Conservation (phyloP, 768 basidiomycete genomes). For the Xerocomus potaroensis region DNA sequence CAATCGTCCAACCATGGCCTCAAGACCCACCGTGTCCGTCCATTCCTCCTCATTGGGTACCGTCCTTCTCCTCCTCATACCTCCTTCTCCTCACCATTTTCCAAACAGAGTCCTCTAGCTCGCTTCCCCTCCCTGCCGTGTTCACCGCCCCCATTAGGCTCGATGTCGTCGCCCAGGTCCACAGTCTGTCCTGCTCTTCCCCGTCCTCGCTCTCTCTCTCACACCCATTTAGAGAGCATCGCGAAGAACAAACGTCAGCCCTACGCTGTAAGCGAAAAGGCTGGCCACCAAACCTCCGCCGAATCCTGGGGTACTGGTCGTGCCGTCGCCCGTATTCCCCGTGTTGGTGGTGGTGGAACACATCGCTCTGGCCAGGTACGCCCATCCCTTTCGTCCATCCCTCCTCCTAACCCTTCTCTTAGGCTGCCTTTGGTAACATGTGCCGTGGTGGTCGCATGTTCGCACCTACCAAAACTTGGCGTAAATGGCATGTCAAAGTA, state of each 20-base stretch:
- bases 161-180: slow-evolving; percentile 97
- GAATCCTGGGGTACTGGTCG: slow-evolving; percentile 99
- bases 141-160: slow-evolving; percentile 97
- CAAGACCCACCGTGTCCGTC: slow-evolving; percentile 87
- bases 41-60: slow-evolving; percentile 72
- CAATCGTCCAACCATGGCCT: slow-evolving; percentile 61
- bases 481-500: slow-evolving; percentile 99
- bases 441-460: slow-evolving; percentile 99
- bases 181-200: slow-evolving; percentile 72
- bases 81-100: slow-evolving; percentile 1
- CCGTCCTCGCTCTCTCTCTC: background rate
- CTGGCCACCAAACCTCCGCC: slow-evolving; percentile 97
- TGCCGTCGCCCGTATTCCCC: slow-evolving; percentile 99
- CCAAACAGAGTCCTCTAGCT: slow-evolving; percentile 75
- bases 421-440: slow-evolving; percentile 99
- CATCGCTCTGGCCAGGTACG: slow-evolving; percentile 93
- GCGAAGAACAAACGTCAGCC: slow-evolving; percentile 98
- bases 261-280: slow-evolving; percentile 95
- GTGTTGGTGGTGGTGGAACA: slow-evolving; percentile 98
- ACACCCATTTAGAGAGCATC: slow-evolving; percentile 69
- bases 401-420: slow-evolving; percentile 4
- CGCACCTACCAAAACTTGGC: slow-evolving; percentile 98
- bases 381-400: background rate
- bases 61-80: slow-evolving; percentile 11
- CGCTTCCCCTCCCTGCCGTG: slow-evolving; percentile 91